Conservation (phyloP, 495 filamentous ascomycete species). For the Daldinia grandis region DNA sequence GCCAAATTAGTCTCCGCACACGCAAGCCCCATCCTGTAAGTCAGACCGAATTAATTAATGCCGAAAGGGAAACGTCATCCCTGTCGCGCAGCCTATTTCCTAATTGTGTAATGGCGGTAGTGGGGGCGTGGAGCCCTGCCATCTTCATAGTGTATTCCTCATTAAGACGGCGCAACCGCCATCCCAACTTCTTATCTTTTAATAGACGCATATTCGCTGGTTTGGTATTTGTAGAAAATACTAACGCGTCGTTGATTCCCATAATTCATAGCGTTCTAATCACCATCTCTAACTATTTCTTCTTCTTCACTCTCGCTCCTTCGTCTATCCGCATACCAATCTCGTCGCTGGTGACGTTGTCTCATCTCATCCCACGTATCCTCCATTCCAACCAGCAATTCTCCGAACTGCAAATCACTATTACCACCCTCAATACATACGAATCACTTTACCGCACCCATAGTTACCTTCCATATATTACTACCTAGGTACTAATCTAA, state of each 20-base stretch:
- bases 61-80: constrained; percentile 15
- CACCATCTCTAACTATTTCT: constrained; percentile 4
- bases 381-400: constrained; percentile 32
- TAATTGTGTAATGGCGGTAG: constrained; percentile 23
- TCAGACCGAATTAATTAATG: neutral
- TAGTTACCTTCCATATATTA: constrained; percentile 9
- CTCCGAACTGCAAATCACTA: constrained; percentile 21
- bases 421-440: constrained; percentile 4
- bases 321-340: constrained; percentile 18
- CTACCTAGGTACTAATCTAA: constrained; percentile 6
- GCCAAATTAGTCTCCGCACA: neutral
- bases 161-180: neutral
- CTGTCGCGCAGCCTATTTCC: neutral
- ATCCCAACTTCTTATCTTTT: neutral
- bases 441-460: constrained; percentile 12
- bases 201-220: neutral
- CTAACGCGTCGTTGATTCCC: neutral
- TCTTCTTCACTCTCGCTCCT: neutral
- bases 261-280: neutral
- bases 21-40: constrained; percentile 1
- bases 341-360: constrained; percentile 34
- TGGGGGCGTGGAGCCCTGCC: constrained; percentile 5
- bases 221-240: neutral
- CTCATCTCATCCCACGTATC: constrained; percentile 28
- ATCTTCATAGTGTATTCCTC: neutral